Base-by-base conservation (phyloP, 2,329 filamentous ascomycete genomes). In the Cladophialophora carrionii region DNA sequence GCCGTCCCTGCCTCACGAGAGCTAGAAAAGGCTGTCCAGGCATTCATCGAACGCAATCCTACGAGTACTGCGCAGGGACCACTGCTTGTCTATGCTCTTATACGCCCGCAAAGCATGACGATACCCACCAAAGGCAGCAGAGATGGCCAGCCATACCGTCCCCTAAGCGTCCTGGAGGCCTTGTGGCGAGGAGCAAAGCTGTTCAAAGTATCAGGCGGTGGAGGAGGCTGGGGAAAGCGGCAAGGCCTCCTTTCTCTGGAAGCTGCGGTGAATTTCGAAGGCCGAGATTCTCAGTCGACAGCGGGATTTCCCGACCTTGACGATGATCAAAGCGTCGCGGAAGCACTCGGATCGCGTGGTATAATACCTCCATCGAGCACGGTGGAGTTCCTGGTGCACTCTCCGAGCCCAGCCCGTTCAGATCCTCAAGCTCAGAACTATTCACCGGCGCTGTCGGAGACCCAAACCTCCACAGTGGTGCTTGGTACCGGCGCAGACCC, bases 211-310 rank as follows among this genome's bases (percentile, higher is more conserved):
- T 72, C 71, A 4, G 68, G 71, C 20, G 71, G 71, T 32, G 71
- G 71, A 17, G 71, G 69, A 29, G 71, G 71, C 22, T 73, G 71
- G 71, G 71, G 71, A 7, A 67, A 71, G 49, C 71, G 69, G 57
- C 57, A 67, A 51, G 71, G 71, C 14, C 64, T 73, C 9, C 62
- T 73, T 8, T 72, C 71, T 8, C 55, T 73, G 5, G 71, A 73
- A 26, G 63, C 68, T 17, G 62, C 66, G 3, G 62, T 63, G 43
- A 59, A 64, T 43, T 63, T 70, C 12, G 58, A 51, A 10, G 14
- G 8, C 29, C 17, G 37, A n/a, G 51, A 54, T 22, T 48, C 34
- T 10, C 52, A 49, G 12, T 31, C n/a, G 17, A 58, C 65, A 2
- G 24, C 59, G n/a, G 54, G 43, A 46, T 65, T 66, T 10, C 63